These are phyloP conservation scores for Chrysanthemum makinoi DNA, from an alignment of 129 eudicot genomes.

Conservation along the genomic window DNA sequence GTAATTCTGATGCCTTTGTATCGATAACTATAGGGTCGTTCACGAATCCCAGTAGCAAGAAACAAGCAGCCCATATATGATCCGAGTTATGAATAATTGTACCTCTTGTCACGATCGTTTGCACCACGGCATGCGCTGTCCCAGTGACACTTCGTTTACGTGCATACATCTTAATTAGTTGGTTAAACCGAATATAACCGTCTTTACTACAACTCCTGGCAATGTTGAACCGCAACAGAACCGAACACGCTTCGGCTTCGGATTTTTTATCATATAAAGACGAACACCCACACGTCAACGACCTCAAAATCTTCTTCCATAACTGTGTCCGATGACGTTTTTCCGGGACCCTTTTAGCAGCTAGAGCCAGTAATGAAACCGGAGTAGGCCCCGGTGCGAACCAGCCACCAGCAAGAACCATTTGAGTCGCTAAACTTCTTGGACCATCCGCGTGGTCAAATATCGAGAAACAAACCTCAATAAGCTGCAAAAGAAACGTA, in stretches of 20 bases:
- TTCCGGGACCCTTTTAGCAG: conserved; percentile 83
- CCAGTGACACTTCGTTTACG: conserved; percentile 71
- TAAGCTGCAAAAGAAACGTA: conserved; percentile 75
- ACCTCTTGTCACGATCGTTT: conserved; percentile 57
- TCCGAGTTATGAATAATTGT: conserved; percentile 49
- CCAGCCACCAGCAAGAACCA: conserved; percentile 97
- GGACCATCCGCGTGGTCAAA: conserved; percentile 94
- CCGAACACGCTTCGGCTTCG: conserved; percentile 79
- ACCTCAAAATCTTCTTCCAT: conserved; percentile 64
- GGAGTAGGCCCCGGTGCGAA: conserved; percentile 87
- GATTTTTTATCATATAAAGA: conserved; percentile 72
- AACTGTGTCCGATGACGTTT: conserved; percentile 56
- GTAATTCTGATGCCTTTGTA: conserved; percentile 64
- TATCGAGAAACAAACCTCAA: conserved; percentile 94
- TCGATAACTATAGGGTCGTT: conserved; percentile 72
- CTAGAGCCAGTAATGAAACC: conserved; percentile 60
- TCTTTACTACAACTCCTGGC: conserved; percentile 72
- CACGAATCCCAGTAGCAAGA: conserved; percentile 76
- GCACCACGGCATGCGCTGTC: conserved; percentile 78
- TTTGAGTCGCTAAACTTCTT: conserved; percentile 78
- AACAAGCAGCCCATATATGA: conserved; percentile 95
- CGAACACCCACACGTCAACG: conserved; percentile 79
- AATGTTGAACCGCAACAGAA: conserved; percentile 73
- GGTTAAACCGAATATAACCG: conserved; percentile 68
- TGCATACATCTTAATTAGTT: conserved; percentile 65